These are phyloP conservation scores for Pichia californica DNA, from an alignment of 805 yeast species.

Conservation along the genomic window DNA sequence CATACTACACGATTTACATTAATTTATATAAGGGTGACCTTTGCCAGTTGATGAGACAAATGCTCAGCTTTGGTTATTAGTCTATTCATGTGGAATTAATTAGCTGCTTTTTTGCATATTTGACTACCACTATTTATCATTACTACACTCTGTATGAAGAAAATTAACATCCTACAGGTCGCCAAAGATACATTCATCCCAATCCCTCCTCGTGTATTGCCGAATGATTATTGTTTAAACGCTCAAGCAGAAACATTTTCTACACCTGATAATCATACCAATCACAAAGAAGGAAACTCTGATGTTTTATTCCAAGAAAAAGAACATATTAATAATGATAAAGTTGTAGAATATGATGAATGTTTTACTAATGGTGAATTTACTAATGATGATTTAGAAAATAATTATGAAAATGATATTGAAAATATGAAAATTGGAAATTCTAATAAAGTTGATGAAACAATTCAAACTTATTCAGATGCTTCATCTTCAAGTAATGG, in stretches of 20 bases:
- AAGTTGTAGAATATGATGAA: conserved; percentile 8
- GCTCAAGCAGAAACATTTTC: conserved; percentile 9
- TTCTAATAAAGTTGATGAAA: background rate
- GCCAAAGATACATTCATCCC: conserved; percentile 17
- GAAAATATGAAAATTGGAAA: background rate
- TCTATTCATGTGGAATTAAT: too few relatives aligned
- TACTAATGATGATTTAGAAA: conserved; percentile 2
- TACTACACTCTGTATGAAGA: background rate
- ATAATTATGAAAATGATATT: background rate
- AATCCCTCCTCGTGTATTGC: conserved; percentile 7
- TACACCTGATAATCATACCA: background rate
- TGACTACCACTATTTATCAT: too few relatives aligned
- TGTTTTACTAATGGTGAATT: conserved; percentile 11
- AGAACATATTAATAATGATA: too few relatives aligned
- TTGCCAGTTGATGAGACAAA: too few relatives aligned
- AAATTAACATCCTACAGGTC: background rate
- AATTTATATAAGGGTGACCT: too few relatives aligned
- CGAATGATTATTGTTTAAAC: conserved; percentile 7
- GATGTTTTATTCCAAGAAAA: too few relatives aligned
- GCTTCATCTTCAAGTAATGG: background rate
- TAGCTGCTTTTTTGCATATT: background rate
- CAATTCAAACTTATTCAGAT: background rate
- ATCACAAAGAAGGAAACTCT: too few relatives aligned
- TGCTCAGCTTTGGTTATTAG: too few relatives aligned
- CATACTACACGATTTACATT: too few relatives aligned